Conservation (phyloP, 1,284 basidiomycete species). For the Microbotryum violaceum region DNA sequence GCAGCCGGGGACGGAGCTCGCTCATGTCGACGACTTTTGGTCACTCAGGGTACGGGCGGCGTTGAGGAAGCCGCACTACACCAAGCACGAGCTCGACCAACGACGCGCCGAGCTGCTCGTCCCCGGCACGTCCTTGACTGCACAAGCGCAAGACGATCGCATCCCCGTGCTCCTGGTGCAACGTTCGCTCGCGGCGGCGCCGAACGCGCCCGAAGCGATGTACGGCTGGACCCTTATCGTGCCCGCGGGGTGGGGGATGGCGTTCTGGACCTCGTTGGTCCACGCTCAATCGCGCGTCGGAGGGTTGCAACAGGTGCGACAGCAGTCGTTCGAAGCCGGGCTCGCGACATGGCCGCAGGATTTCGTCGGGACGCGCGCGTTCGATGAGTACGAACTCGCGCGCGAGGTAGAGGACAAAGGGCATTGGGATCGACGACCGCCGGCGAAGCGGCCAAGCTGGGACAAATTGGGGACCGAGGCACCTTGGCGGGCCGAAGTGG, state of each 20-base stretch:
- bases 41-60: constrained; percentile 50
- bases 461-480: constrained; percentile 45
- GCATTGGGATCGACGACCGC: constrained; percentile 71
- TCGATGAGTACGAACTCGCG: constrained; percentile 45
- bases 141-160: constrained; percentile 64
- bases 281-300: constrained; percentile 71
- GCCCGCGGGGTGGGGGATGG: constrained; percentile 78
- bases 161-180: constrained; percentile 75
- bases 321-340: constrained; percentile 71
- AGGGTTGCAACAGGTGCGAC: constrained; percentile 67
- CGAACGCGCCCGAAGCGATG: constrained; percentile 39
- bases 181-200: constrained; percentile 53
- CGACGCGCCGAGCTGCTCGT: constrained; percentile 62
- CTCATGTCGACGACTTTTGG: constrained; percentile 61
- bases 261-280: constrained; percentile 70
- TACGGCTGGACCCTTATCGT: constrained; percentile 79
- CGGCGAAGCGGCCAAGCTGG: constrained; percentile 71
- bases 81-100: constrained; percentile 75
- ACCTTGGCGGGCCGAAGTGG: constrained; percentile 74
- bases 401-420: constrained; percentile 51
- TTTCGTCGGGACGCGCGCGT: constrained; percentile 55
- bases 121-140: constrained; percentile 62
- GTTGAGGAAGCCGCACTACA: constrained; percentile 59
- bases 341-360: constrained; percentile 70
- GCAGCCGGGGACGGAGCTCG: constrained; percentile 55